Base-by-base conservation (phyloP, 805 yeast species). In the Yarrowia sp. region DNA sequence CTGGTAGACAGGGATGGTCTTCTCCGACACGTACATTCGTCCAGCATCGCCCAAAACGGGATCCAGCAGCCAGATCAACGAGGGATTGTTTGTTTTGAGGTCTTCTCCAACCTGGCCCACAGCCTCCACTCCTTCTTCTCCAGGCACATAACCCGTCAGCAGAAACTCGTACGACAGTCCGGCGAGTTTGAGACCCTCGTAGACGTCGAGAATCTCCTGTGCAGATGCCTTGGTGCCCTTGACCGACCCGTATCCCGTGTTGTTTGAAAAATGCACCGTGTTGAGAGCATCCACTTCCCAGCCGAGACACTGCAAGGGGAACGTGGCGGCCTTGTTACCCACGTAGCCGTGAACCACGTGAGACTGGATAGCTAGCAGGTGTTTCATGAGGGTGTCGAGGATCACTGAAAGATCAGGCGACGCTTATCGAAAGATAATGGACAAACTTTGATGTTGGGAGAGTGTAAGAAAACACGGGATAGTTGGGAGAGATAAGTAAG, bases 271-370 rank as follows among this genome's bases (percentile, higher is more conserved):
- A 74, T 91, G 90, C 22, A 93, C 97, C 0, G 97, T 91, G 78
- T 94, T 91, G 68, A 95, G 82, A 26, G 87, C 87, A 76, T 94
- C 97, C 10, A 93, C 97, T 75, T 95, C 94, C 97, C 98, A 94
- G 0, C 95, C 96, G 55, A 86, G 82, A 50, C 87, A 81, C 75
- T 94, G 98, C 26, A 94, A 79, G 0, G 98, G 97, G 75, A 95
- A 90, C 2, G 94, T 90, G 0, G 95, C 91, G 0, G 97, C 97
- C 69, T 88, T 85, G 77, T 92, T 92, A 1, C 99, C 99, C 1
- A 95, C 99, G 74, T 91, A 89, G 2, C 99, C 99, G 76, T 94
- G 98, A 2, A 87, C 92, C 1, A 95, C 98, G 77, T 95, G 98
- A 3, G 97, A 91, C 73, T 91, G 94, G 10, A 92, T 82, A 3